Evolutionary conservation across 2,329 filamentous ascomycete species (phyloP), one percentile per base, ranked within the genome.

Genomic region (Exophiala lecanii-corni): DNA sequence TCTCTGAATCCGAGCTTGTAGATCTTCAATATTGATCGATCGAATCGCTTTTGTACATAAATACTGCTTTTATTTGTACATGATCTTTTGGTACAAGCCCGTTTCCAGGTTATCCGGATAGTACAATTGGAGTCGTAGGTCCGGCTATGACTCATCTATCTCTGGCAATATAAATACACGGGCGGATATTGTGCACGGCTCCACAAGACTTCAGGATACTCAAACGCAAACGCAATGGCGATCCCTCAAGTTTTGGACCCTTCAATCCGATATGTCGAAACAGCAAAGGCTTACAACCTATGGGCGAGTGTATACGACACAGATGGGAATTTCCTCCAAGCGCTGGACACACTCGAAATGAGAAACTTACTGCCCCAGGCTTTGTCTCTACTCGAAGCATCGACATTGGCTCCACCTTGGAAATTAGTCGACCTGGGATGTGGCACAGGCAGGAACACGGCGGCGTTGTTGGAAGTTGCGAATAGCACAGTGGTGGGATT

Each of bases 301-400:
- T 76, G 72, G 73, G 67, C 72, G 5, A 51, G 68, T 46, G 66
- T 79, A 32, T 84, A 84, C 63, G 80, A 84, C 60, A 75, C 69
- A 21, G 79, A 84, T 50, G 76, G 75, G 21, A 84, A 84, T 57
- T 79, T 83, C 58, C 68, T 85, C 1, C 80, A 84, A 63, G 70
- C 73, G 1, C 69, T 83, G 13, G 81, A 85, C 57, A 74, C 76
- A 28, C 50, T 72, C 10, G 73, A 81, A 55, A 70, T 84, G 54
- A 57, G 61, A 10, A 55, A 56, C 1, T 57, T 80, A 0, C 67
- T 84, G 1, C 73, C 75, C 0, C 50, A 58, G 1, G 72, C 79
- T 33, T 53, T 79, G 3, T 44, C 55, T 2, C 55, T 58, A 9
- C 55, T 68, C 6, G 34, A 50, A 4, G 26, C 18, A 6, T 37